Percentiles rank a stretch among this genome's conserved stretches.
phyloP scores from a whole-genome alignment of 2,329 filamentous ascomycete genomes.

The Coniella lustricola region DNA sequence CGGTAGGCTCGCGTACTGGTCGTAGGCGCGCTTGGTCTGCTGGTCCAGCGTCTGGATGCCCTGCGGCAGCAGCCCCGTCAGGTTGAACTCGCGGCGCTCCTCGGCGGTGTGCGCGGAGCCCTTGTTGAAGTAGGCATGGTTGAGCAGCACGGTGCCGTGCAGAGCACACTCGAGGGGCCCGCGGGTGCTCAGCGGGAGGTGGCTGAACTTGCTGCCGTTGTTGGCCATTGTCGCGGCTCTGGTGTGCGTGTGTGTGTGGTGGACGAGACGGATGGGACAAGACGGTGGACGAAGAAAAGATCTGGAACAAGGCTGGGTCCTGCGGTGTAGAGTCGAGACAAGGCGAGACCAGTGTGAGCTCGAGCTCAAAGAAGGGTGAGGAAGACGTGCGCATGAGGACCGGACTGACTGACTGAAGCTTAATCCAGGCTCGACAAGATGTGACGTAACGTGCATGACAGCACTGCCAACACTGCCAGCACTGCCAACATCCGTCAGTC shows the following conservation, averaged over 20 bases:
- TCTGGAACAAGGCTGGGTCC: too few species aligned
- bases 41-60: slow-evolving; percentile 69
- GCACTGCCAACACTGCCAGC: too few species aligned
- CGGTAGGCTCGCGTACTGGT: slow-evolving; percentile 61
- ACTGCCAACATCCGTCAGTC: too few species aligned
- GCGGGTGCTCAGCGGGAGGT: slow-evolving; percentile 40
- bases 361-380: too few species aligned
- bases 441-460: too few species aligned
- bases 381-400: too few species aligned
- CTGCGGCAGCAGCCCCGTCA: slow-evolving; percentile 66
- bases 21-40: slow-evolving; percentile 69
- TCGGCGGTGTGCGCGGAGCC: slow-evolving; percentile 67
- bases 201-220: slow-evolving; percentile 29
- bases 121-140: slow-evolving; percentile 70
- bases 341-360: too few species aligned
- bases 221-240: slow-evolving; percentile 5
- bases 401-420: too few species aligned
- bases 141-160: slow-evolving; percentile 49
- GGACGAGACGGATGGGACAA: background rate
- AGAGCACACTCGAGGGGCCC: slow-evolving; percentile 44
- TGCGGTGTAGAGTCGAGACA: too few species aligned
- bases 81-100: slow-evolving; percentile 62
- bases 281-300: too few species aligned
- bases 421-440: too few species aligned
- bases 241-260: background rate